A percentile compares a stretch with the other conserved stretches of the same genome.
These are phyloP conservation scores for Pseudoturritis turrita DNA, from an alignment of 345 rosid genomes.

Conservation along the genomic window DNA sequence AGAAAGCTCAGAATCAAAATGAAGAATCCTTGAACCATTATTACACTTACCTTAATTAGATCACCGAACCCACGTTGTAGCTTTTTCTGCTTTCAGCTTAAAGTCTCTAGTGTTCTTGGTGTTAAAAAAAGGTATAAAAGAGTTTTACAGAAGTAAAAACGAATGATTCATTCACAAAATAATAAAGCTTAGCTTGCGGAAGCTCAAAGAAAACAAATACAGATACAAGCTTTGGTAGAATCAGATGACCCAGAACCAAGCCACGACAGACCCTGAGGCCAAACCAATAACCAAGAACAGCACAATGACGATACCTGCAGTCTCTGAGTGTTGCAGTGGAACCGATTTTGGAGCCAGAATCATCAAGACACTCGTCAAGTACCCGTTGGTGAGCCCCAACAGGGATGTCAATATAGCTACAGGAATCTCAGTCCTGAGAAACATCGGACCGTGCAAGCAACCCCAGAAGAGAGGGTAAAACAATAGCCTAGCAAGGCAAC, in stretches of 20 bases:
- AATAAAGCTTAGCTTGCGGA: conserved; percentile 17
- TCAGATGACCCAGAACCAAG: conserved; percentile 94
- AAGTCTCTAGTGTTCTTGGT: background rate
- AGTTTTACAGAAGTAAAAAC: background rate
- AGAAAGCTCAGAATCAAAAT: conserved; percentile 73
- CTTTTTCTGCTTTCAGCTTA: conserved; percentile 1
- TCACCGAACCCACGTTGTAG: conserved; percentile 12
- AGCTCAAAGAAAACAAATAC: conserved; percentile 21
- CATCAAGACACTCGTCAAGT: conserved; percentile 82
- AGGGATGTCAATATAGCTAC: conserved; percentile 68
- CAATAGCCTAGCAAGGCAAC: conserved; percentile 67
- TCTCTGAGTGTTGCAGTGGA: conserved; percentile 71
- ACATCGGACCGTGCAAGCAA: conserved; percentile 79
- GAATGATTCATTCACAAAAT: conserved; percentile 21
- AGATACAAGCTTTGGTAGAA: conserved; percentile 21
- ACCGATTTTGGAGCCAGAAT: conserved; percentile 79
- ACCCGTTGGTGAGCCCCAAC: conserved; percentile 83
- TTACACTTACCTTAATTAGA: background rate
- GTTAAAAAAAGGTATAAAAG: background rate
- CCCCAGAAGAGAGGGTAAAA: conserved; percentile 82
- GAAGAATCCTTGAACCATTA: conserved; percentile 46
- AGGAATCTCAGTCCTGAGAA: conserved; percentile 83
- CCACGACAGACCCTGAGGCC: conserved; percentile 61
- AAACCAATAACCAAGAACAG: conserved; percentile 73
- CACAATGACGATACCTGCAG: conserved; percentile 80